Conservation (phyloP, 2,329 filamentous ascomycete species). For the Trichoderma brevicompactum region DNA sequence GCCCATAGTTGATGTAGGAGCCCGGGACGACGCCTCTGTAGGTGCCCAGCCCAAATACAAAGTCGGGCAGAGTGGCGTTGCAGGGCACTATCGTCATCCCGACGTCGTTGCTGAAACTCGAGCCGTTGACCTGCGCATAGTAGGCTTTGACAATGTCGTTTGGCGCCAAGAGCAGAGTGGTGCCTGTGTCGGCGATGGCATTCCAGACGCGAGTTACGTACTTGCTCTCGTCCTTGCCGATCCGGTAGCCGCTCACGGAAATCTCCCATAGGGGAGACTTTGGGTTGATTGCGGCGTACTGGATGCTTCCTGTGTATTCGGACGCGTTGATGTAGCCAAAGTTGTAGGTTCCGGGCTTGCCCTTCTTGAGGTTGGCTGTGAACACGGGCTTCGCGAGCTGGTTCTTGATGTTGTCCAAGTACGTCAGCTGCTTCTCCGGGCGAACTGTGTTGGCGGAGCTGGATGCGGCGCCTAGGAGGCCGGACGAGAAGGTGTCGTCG, state of each 20-base stretch:
- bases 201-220: slow-evolving; percentile 44
- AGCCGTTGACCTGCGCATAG: slow-evolving; percentile 60
- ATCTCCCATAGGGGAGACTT: slow-evolving; percentile 66
- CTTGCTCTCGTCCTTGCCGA: slow-evolving; percentile 45
- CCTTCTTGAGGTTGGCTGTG: slow-evolving; percentile 43
- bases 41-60: slow-evolving; percentile 42
- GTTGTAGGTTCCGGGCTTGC: slow-evolving; percentile 45
- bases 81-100: slow-evolving; percentile 66
- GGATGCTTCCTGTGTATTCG: slow-evolving; percentile 61
- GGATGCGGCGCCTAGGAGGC: slow-evolving; percentile 44
- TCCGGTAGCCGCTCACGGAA: slow-evolving; percentile 57
- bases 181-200: slow-evolving; percentile 72
- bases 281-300: slow-evolving; percentile 57
- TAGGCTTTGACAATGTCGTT: slow-evolving; percentile 58
- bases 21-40: slow-evolving; percentile 45
- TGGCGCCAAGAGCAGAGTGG: slow-evolving; percentile 66
- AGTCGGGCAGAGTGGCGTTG: slow-evolving; percentile 52
- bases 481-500: slow-evolving; percentile 42
- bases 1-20: slow-evolving; percentile 46
- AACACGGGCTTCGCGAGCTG: slow-evolving; percentile 42
- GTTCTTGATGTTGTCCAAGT: slow-evolving; percentile 43
- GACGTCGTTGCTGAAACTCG: slow-evolving; percentile 48
- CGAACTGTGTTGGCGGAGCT: slow-evolving; percentile 42
- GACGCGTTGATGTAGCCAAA: slow-evolving; percentile 57
- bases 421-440: slow-evolving; percentile 42